A percentile compares a stretch with the other conserved stretches of the same genome.
These are phyloP conservation scores for Eucalyptus melliodora DNA, from an alignment of 345 rosid genomes.

Conservation along the genomic window DNA sequence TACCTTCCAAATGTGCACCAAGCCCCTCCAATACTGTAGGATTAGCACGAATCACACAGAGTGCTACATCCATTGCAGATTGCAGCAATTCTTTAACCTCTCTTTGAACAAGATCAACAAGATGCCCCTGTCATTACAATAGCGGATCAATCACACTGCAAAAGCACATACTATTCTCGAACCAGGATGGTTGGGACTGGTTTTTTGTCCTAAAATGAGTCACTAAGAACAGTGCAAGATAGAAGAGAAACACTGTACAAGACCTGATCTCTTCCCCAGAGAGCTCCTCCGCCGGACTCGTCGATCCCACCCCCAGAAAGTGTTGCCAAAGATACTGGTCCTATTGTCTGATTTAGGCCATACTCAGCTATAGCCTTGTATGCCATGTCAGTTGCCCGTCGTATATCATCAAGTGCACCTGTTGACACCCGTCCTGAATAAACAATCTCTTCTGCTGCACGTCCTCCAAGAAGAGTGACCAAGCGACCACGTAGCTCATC, in stretches of 20 bases:
- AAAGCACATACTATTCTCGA: background rate
- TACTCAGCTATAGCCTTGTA: constrained; percentile 97
- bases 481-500: constrained; percentile 91
- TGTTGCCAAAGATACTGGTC: constrained; percentile 77
- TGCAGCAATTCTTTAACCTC: constrained; percentile 76
- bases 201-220: background rate
- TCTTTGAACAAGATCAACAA: constrained; percentile 83
- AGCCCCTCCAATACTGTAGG: constrained; percentile 82
- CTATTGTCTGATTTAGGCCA: constrained; percentile 81
- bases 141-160: constrained; percentile 45
- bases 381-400: constrained; percentile 93
- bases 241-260: background rate
- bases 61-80: constrained; percentile 69
- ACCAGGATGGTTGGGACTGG: background rate
- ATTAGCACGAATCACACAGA: constrained; percentile 75
- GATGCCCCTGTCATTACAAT: constrained; percentile 47
- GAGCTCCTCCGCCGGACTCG: constrained; percentile 50
- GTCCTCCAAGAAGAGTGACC: constrained; percentile 97
- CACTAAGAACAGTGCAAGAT: background rate
- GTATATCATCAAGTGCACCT: constrained; percentile 92
- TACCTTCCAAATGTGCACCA: constrained; percentile 94
- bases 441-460: constrained; percentile 92
- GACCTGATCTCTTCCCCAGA: constrained; percentile 96
- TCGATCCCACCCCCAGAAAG: constrained; percentile 86
- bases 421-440: constrained; percentile 91